Conservation (phyloP, 23 red algal species). For the Gracilaria gracilis region DNA sequence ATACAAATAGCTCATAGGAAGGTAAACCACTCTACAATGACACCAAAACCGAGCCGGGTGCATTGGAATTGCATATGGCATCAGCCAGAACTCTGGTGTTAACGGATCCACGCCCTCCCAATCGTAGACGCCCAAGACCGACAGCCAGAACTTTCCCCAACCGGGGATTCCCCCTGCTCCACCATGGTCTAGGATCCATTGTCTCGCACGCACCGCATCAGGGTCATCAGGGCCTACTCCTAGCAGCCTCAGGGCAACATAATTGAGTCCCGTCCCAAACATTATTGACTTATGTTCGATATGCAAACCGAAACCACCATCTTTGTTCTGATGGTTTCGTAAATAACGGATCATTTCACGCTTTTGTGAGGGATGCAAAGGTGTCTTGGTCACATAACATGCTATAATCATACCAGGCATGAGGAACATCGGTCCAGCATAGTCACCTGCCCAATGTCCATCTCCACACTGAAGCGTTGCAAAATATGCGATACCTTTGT, state of each 20-base stretch:
- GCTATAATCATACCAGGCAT: slow-evolving; percentile 94
- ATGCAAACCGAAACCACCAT: slow-evolving; percentile 97
- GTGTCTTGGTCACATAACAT: slow-evolving; percentile 75
- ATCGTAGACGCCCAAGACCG: slow-evolving; percentile 87
- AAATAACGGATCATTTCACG: slow-evolving; percentile 94
- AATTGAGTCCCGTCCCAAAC: slow-evolving; percentile 91
- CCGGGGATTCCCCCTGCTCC: slow-evolving; percentile 89
- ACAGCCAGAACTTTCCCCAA: slow-evolving; percentile 99
- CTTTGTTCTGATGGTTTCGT: slow-evolving; percentile 81
- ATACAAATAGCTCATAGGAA: slow-evolving; percentile 98
- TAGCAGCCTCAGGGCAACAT: slow-evolving; percentile 91
- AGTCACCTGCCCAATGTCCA: slow-evolving; percentile 99
- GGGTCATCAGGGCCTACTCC: slow-evolving; percentile 76
- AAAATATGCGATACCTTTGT: slow-evolving; percentile 69
- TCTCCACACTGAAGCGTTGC: slow-evolving; percentile 87
- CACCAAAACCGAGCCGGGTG: slow-evolving; percentile 97
- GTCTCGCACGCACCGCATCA: slow-evolving; percentile 48
- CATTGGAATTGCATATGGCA: slow-evolving; percentile 91
- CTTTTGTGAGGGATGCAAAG: slow-evolving; percentile 36
- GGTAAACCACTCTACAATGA: slow-evolving; percentile 94
- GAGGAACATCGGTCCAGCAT: slow-evolving; percentile 98
- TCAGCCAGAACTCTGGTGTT: slow-evolving; percentile 97
- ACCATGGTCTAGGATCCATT: slow-evolving; percentile 86
- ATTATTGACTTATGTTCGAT: slow-evolving; percentile 94
- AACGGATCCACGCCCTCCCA: slow-evolving; percentile 95